These are phyloP conservation scores for Rubroboletus satanas DNA, from an alignment of 768 basidiomycete genomes.

Conservation along the genomic window DNA sequence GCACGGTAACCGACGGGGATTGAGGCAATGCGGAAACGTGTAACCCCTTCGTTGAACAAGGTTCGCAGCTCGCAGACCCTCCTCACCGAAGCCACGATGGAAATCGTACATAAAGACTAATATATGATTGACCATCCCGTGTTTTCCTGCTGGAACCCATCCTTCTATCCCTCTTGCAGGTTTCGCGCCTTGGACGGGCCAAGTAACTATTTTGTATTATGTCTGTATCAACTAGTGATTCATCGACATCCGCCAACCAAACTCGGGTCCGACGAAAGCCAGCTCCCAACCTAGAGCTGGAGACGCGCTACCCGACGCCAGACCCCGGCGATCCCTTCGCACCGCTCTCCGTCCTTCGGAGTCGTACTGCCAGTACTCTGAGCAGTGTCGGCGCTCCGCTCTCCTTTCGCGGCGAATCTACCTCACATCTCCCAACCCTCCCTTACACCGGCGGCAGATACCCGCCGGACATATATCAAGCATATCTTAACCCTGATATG, in stretches of 20 bases:
- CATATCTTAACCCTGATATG: slow-evolving; percentile 16
- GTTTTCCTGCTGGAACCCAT: slow-evolving; percentile 18
- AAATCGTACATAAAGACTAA: slow-evolving; percentile 29
- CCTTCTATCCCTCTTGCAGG: slow-evolving; percentile 11
- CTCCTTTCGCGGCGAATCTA: slow-evolving; percentile 30
- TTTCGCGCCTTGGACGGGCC: slow-evolving; percentile 10
- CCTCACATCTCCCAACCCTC: slow-evolving; percentile 28
- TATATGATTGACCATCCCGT: slow-evolving; percentile 7
- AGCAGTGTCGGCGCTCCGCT: slow-evolving; percentile 27
- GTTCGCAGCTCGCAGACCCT: slow-evolving; percentile 20
- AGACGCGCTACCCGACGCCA: slow-evolving; percentile 57
- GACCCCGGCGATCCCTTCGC: slow-evolving; percentile 71
- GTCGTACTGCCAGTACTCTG: slow-evolving; percentile 46
- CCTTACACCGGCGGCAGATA: slow-evolving; percentile 32
- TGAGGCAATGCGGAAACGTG: slow-evolving; percentile 31
- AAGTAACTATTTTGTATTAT: slow-evolving; percentile 27
- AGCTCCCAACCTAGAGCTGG: slow-evolving; percentile 48
- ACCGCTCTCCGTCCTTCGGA: slow-evolving; percentile 61
- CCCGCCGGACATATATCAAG: slow-evolving; percentile 32
- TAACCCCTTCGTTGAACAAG: slow-evolving; percentile 7
- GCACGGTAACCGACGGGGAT: slow-evolving; percentile 31
- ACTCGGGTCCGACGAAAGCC: slow-evolving; percentile 48
- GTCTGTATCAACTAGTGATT: slow-evolving; percentile 28
- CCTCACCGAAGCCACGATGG: slow-evolving; percentile 37
- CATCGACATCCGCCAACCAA: slow-evolving; percentile 16